Evolutionary conservation across 768 basidiomycete genomes (phyloP), one percentile per base, ranked within the genome.

Genomic region (Collybiopsis luxurians): DNA sequence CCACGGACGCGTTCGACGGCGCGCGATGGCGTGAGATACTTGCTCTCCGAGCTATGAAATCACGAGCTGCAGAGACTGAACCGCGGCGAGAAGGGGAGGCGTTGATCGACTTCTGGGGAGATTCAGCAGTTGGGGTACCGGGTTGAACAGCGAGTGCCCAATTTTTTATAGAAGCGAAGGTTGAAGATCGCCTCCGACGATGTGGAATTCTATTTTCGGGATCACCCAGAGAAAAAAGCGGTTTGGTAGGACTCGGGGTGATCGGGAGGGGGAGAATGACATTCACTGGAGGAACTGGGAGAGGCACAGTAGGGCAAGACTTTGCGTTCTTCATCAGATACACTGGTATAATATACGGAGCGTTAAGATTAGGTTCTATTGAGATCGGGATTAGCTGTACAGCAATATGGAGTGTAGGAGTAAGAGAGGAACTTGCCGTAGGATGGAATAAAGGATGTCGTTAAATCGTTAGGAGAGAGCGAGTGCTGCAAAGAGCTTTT

Each of bases 81-180:
- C 36, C 6, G 23, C 50, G 50, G 24, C 50, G 50, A 26, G 48
- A 47, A n/a, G 26, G 19, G n/a, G 1, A 13, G 10, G 23, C 50
- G 26, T 19, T 51, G 23, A 51, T 40, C 12, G 50, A 23, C 4
- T 39, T 51, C 11, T 39, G 55, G 11, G 70, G 75, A 34, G 75
- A 70, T n/a, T 63, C 49, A 11, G 76, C 73, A 0, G 69, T 75
- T 2, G 88, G 87, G 15, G 87, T 84, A 5, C 87, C 88, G 4
- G 88, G 89, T 56, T 86, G 82, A 54, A 90, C 85, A 60, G 72
- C 75, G 19, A 81, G 71, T 4, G 82, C 85, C 89, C 89, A 91
- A 38, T 80, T 61, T 15, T 79, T 64, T 45, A 90, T 87, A 38
- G 75, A 64, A 2, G 79, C 71, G 60, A 54, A 54, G 27, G 53